These are phyloP conservation scores for Neurospora terricola DNA, from an alignment of 495 filamentous ascomycete genomes.

Conservation along the genomic window DNA sequence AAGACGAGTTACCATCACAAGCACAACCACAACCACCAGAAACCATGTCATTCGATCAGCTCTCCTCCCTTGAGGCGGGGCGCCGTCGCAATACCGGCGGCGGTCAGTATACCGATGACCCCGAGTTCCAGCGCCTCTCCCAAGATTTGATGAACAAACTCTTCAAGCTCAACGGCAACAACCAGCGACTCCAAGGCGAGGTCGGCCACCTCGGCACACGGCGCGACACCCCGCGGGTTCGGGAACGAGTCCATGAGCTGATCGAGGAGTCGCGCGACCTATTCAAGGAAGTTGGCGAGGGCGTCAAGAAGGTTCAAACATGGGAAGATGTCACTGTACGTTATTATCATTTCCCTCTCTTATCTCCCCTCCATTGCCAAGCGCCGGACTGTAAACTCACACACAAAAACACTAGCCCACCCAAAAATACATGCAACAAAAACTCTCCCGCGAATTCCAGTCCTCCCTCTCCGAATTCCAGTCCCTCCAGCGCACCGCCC, in stretches of 20 bases:
- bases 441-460: slow-evolving; percentile 85
- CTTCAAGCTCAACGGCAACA: slow-evolving; percentile 78
- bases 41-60: slow-evolving; percentile 82
- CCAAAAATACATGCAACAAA: slow-evolving; percentile 84
- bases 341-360: slow-evolving; percentile 1
- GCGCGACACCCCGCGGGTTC: slow-evolving; percentile 80
- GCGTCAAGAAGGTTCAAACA: slow-evolving; percentile 77
- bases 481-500: slow-evolving; percentile 69
- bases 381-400: not conserved
- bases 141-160: slow-evolving; percentile 74
- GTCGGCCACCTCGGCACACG: slow-evolving; percentile 78
- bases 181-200: slow-evolving; percentile 68
- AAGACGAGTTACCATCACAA: not conserved
- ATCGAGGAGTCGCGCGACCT: slow-evolving; percentile 72
- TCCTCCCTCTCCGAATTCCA: slow-evolving; percentile 85
- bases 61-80: slow-evolving; percentile 69
- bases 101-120: slow-evolving; percentile 78
- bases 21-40: not conserved
- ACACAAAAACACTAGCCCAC: slow-evolving; percentile 48
- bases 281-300: slow-evolving; percentile 92
- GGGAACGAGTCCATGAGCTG: slow-evolving; percentile 77
- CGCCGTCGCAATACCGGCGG: slow-evolving; percentile 21
- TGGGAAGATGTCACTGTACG: slow-evolving; percentile 91
- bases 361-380: slow-evolving; percentile 7
- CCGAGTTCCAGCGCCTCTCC: slow-evolving; percentile 77